Evolutionary conservation across 768 basidiomycete genomes (phyloP).

Genomic region (Rickenella mellea): DNA sequence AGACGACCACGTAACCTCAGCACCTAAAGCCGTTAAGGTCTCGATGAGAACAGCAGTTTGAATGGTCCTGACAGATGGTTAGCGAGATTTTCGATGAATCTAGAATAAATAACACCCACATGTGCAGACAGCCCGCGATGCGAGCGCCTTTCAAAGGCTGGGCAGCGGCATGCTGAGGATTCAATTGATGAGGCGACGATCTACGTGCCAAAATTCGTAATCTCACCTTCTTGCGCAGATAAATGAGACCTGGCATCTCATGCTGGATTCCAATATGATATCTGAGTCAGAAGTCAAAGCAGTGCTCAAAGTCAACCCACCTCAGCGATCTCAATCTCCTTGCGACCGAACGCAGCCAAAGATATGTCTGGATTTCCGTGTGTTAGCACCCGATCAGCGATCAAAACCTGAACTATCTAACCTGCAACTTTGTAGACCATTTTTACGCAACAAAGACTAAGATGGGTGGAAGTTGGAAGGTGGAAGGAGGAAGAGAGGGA

Average conservation of each 20-base stretch:
- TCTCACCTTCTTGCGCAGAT: slow-evolving; percentile 74
- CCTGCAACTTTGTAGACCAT: slow-evolving; percentile 93
- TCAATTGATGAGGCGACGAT: slow-evolving; percentile 4
- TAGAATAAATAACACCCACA: slow-evolving; percentile 39
- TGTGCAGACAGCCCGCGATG: slow-evolving; percentile 96
- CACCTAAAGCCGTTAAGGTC: slow-evolving; percentile 90
- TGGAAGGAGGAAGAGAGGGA: slow-evolving; percentile 13
- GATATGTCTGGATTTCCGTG: slow-evolving; percentile 57
- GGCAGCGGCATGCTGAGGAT: slow-evolving; percentile 54
- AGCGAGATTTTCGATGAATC: slow-evolving; percentile 2
- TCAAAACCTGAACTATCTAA: slow-evolving; percentile 19
- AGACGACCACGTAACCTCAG: slow-evolving; percentile 97
- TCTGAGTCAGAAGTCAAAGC: slow-evolving; percentile 9
- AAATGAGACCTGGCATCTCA: slow-evolving; percentile 96
- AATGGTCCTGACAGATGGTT: slow-evolving; percentile 70
- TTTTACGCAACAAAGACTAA: slow-evolving; percentile 9
- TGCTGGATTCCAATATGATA: slow-evolving; percentile 34
- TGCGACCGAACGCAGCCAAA: slow-evolving; percentile 98
- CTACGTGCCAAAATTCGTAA: too few species aligned
- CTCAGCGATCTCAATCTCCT: slow-evolving; percentile 99
- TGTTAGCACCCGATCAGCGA: background rate
- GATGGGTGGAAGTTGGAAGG: slow-evolving; percentile 15
- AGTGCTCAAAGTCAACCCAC: slow-evolving; percentile 30
- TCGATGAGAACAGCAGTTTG: slow-evolving; percentile 99
- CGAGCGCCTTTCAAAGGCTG: slow-evolving; percentile 92